Evolutionary conservation across 2,329 filamentous ascomycete genomes (phyloP), one percentile per base, ranked within the genome.

Genomic region (Monosporascus sp.): DNA sequence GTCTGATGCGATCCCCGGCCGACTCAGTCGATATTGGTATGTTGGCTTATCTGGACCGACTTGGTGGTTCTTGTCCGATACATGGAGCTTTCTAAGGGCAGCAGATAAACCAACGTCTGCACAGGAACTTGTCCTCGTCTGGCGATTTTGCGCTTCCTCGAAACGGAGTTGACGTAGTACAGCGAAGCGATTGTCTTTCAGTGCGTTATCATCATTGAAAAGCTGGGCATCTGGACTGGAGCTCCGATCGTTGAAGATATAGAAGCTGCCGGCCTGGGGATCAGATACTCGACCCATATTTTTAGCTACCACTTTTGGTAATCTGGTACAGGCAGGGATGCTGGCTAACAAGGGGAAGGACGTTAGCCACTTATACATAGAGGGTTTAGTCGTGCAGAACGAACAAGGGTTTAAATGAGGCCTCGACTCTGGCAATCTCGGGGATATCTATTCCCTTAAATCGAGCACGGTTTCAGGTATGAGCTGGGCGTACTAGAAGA

Each of bases 81-180:
- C 56, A 53, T 69, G 68, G 48, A 73, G 64, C 52, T 67, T 66
- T 53, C 65, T 60, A 11, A 73, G 60, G 44, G 68, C 62, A 36
- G 74, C 58, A 15, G 65, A 64, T 15, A 35, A 35, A 35, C 72
- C 68, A 49, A 70, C 51, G 51, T 55, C 56, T 22, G 59, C 49
- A 37, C 58, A 56, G 25, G 59, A 53, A 43, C 54, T 50, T 45
- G 48, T 44, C 27, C 44, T 61, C 17, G 56, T 47, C 53, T 57
- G 57, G 15, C 55, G 60, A 48, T 69, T 70, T 50, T 68, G 65
- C 15, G 64, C 57, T 22, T 63, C 62, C 54, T 62, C 60, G 45
- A 67, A 50, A 24, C 68, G 59, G 24, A 70, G 55, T 25, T 68
- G 62, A 48, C 60, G 54, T n/a, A 72, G 65, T 49, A 58, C 38